Percentiles rank a stretch among this genome's conserved stretches.
These are phyloP conservation scores for Pythium myriotylum DNA, from an alignment of 352 stramenopile species.

Conservation along the genomic window DNA sequence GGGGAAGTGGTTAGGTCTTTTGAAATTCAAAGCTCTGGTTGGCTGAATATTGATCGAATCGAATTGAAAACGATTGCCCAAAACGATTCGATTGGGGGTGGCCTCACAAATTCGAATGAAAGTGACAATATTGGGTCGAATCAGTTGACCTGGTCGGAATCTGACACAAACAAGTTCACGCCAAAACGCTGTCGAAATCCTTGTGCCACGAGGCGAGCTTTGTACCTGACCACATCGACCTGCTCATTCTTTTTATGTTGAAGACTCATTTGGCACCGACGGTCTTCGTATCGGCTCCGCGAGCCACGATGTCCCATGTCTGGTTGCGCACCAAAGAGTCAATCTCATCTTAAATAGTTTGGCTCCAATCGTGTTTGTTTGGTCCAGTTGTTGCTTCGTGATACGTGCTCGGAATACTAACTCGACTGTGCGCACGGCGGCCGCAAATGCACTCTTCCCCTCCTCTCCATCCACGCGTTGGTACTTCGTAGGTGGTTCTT, in stretches of 20 bases:
- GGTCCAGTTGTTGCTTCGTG: neutral
- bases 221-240: slow-evolving; percentile 26
- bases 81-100: too few species aligned
- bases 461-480: neutral
- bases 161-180: slow-evolving; percentile 24
- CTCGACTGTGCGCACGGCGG: neutral
- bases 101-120: too few species aligned
- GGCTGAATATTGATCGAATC: too few species aligned
- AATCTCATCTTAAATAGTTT: neutral
- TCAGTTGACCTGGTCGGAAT: too few species aligned
- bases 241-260: slow-evolving; percentile 36
- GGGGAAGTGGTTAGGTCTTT: too few species aligned
- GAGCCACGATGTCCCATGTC: slow-evolving; percentile 6
- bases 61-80: too few species aligned
- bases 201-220: slow-evolving; percentile 19
- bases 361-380: neutral
- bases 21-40: too few species aligned
- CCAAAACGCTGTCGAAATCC: slow-evolving; percentile 37
- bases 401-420: neutral
- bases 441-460: neutral
- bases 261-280: slow-evolving; percentile 44
- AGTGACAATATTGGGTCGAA: too few species aligned
- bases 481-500: neutral
- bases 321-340: neutral
- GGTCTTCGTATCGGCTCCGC: neutral